Conservation (phyloP, 2,329 filamentous ascomycete species). For the Esteya vermicola region DNA sequence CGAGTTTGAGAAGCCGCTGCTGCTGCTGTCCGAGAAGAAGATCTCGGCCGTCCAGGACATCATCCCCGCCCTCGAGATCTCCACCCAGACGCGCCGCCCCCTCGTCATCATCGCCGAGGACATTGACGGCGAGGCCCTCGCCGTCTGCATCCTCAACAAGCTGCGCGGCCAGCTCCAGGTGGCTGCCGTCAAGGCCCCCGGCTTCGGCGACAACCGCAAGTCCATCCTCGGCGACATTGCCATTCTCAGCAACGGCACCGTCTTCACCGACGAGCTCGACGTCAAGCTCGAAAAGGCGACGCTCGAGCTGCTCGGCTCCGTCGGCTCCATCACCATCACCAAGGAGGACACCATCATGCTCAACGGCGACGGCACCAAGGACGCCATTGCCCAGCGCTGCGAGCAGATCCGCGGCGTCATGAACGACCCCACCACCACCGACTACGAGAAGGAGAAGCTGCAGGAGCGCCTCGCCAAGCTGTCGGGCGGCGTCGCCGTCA, state of each 20-base stretch:
- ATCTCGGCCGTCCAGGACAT: slow-evolving; percentile 99
- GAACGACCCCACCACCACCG: slow-evolving; percentile 81
- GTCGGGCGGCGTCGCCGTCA: slow-evolving; percentile 95
- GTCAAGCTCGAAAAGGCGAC: slow-evolving; percentile 99
- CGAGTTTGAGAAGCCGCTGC: slow-evolving; percentile 98
- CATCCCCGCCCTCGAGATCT: slow-evolving; percentile 92
- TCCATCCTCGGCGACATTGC: slow-evolving; percentile 95
- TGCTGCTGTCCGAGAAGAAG: slow-evolving; percentile 99
- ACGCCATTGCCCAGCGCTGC: slow-evolving; percentile 83
- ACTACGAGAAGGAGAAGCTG: slow-evolving; percentile 99
- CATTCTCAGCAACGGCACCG: slow-evolving; percentile 88
- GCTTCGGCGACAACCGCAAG: slow-evolving; percentile 99
- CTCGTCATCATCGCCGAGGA: slow-evolving; percentile 98
- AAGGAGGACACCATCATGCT: slow-evolving; percentile 99
- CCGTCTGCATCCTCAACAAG: slow-evolving; percentile 99
- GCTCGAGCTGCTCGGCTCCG: slow-evolving; percentile 87
- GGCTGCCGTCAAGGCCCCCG: slow-evolving; percentile 94
- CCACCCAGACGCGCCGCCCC: slow-evolving; percentile 85
- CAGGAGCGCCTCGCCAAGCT: slow-evolving; percentile 99
- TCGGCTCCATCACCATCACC: slow-evolving; percentile 97
- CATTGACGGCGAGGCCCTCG: slow-evolving; percentile 95
- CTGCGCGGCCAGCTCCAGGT: slow-evolving; percentile 98
- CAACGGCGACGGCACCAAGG: slow-evolving; percentile 93
- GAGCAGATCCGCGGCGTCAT: slow-evolving; percentile 99
- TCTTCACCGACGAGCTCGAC: slow-evolving; percentile 97